A percentile compares a stretch with the other conserved stretches of the same genome.
Evolutionary conservation across 1,139 yeast species (phyloP).

Genomic region (Eremothecium coryli): DNA sequence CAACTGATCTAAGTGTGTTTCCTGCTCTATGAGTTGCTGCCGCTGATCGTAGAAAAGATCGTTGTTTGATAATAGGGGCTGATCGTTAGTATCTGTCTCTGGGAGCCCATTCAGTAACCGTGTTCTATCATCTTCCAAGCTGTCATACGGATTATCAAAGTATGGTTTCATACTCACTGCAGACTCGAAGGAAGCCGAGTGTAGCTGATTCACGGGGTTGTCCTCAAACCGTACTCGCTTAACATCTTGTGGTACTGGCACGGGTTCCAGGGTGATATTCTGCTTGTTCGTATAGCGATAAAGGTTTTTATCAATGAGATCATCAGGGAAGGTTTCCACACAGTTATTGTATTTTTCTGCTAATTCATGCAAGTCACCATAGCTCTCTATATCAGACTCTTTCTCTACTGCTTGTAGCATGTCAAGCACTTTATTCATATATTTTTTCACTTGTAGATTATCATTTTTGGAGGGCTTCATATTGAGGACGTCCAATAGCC

Average conservation of each 20-base stretch:
- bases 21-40: constrained; percentile 26
- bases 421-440: constrained; percentile 16
- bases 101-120: constrained; percentile 7
- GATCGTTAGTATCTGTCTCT: constrained; percentile 1
- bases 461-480: constrained; percentile 24
- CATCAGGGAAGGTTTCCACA: constrained; percentile 11
- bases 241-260: constrained; percentile 3
- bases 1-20: constrained; percentile 21
- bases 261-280: not conserved
- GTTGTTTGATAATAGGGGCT: constrained; percentile 20
- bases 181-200: not conserved
- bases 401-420: constrained; percentile 11
- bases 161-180: constrained; percentile 17
- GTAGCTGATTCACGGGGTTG: constrained; percentile 13
- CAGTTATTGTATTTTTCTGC: constrained; percentile 10
- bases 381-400: constrained; percentile 3
- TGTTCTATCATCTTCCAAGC: constrained; percentile 7
- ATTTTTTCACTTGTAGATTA: constrained; percentile 17
- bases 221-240: constrained; percentile 27
- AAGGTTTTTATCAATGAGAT: constrained; percentile 11
- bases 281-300: constrained; percentile 10
- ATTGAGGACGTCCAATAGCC: constrained; percentile 16
- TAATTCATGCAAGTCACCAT: constrained; percentile 2
- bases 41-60: constrained; percentile 27
- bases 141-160: constrained; percentile 14